These are phyloP conservation scores for Mucor saturninus DNA, from an alignment of 371 early-diverging fungal genomes.

Conservation along the genomic window DNA sequence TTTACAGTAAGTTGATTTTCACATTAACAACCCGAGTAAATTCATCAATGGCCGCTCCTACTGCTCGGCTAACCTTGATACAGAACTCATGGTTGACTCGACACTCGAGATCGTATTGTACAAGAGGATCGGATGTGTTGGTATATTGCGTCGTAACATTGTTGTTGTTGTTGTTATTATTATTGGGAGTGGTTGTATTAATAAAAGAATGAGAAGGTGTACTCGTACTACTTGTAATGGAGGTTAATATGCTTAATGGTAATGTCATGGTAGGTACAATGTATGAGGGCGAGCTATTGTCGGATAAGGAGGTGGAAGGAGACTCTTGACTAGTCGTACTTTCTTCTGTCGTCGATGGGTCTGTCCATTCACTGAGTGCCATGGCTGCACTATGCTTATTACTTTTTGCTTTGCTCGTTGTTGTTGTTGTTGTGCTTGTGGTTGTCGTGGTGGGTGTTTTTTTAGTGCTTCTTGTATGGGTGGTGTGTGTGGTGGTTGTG, in stretches of 20 bases:
- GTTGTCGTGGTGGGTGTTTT: not conserved
- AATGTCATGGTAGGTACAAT: not conserved
- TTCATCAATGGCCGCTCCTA: slow-evolving; percentile 40
- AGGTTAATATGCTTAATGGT: not conserved
- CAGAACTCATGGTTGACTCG: slow-evolving; percentile 39
- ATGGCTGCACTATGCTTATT: not conserved
- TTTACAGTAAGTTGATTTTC: slow-evolving; percentile 45
- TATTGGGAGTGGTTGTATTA: slow-evolving; percentile 7
- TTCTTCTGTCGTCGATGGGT: not conserved
- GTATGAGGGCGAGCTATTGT: not conserved
- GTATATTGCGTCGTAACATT: slow-evolving; percentile 10
- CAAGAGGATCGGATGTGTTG: slow-evolving; percentile 32
- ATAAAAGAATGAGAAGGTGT: not conserved
- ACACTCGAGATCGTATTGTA: slow-evolving; percentile 35
- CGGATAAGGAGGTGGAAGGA: too few species aligned
- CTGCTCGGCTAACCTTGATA: slow-evolving; percentile 35
- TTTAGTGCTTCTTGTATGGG: not conserved
- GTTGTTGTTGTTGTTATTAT: too few species aligned
- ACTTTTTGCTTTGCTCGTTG: not conserved
- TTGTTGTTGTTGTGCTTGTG: not conserved
- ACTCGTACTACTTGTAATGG: not conserved
- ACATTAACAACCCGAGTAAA: slow-evolving; percentile 45
- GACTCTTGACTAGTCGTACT: too few species aligned
- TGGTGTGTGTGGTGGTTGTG: not conserved
- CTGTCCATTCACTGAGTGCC: not conserved